These are phyloP conservation scores for Globisporangium megalacanthum DNA, from an alignment of 352 stramenopile species.

Conservation along the genomic window DNA sequence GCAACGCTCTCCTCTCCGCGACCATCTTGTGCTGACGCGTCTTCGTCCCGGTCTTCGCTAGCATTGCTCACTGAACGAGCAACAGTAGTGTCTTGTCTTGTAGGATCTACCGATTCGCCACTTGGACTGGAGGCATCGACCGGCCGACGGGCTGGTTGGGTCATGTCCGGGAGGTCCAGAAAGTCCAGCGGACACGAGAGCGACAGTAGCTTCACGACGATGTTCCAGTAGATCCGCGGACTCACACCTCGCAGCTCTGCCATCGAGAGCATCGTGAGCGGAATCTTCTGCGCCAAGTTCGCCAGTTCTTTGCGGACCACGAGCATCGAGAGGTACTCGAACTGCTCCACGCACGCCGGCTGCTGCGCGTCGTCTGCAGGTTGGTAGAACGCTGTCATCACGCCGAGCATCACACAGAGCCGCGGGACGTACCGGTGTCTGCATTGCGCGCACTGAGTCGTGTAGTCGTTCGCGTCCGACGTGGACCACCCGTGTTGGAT, in stretches of 20 bases:
- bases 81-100: too few species aligned
- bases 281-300: slow-evolving; percentile 30
- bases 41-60: background rate
- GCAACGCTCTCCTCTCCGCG: background rate
- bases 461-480: slow-evolving; percentile 36
- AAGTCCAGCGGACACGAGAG: slow-evolving; percentile 39
- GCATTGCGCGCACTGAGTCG: slow-evolving; percentile 27
- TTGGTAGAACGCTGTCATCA: slow-evolving; percentile 23
- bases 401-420: slow-evolving; percentile 30
- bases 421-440: slow-evolving; percentile 26
- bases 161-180: slow-evolving; percentile 31
- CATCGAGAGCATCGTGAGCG: slow-evolving; percentile 35
- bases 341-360: slow-evolving; percentile 24
- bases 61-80: background rate
- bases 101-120: too few species aligned
- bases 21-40: background rate
- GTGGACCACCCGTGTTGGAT: slow-evolving; percentile 28
- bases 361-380: background rate
- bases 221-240: slow-evolving; percentile 52
- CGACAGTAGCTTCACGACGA: slow-evolving; percentile 45
- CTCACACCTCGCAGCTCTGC: slow-evolving; percentile 26
- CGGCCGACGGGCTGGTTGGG: background rate
- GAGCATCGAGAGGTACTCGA: slow-evolving; percentile 38
- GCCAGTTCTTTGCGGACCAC: slow-evolving; percentile 40
- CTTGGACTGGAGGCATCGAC: background rate